Base-by-base conservation (phyloP, 305 asterid genomes). In the Fraxinus angustifolia region DNA sequence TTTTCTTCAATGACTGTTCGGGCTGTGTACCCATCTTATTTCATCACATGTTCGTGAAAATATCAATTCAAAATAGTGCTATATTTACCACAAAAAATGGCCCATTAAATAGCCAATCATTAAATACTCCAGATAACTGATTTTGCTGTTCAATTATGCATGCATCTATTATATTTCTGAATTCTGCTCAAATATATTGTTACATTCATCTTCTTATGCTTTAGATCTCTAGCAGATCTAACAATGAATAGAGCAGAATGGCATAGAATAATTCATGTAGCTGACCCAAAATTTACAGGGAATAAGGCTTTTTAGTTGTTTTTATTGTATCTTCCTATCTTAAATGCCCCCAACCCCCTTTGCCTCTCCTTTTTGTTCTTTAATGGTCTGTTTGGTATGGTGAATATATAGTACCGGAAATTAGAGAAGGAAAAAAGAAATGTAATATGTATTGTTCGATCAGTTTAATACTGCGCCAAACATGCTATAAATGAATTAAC, bases 401-500 rank as follows among this genome's bases (percentile, higher is more conserved):
- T 45, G 53, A 45, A 45, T 42, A 4, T 45, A 11, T 45, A 45
- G 16, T 45, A 12, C 53, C 3, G 5, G 53, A 12, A 3, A 45
- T 2, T 53, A 56, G 23, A 17, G 8, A 58, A 56, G 8, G 67
- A n/a, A 56, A 35, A 6, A 35, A 35, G 1, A 58, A 58, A 17
- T 19, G 12, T 17, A 17, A 17, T 17, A 1, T 58, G 30, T 65
- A 26, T 23, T 2, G 34, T 11, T 26, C 35, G 10, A 65, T 65
- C 73, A 65, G 34, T 26, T 65, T 10, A 23, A 65, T 26, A 11
- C 33, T 23, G 17, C 16, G 2, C 35, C 73, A 26, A 28, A 50
- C 35, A 42, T 31, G 34, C 42, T 45, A 33, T 60, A 19, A 79
- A 10, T 12, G 67, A 65, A 83, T 82, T 8, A 79, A 86, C 97